Base-by-base conservation (phyloP, 495 filamentous ascomycete genomes). In the Penicillium chermesinum region DNA sequence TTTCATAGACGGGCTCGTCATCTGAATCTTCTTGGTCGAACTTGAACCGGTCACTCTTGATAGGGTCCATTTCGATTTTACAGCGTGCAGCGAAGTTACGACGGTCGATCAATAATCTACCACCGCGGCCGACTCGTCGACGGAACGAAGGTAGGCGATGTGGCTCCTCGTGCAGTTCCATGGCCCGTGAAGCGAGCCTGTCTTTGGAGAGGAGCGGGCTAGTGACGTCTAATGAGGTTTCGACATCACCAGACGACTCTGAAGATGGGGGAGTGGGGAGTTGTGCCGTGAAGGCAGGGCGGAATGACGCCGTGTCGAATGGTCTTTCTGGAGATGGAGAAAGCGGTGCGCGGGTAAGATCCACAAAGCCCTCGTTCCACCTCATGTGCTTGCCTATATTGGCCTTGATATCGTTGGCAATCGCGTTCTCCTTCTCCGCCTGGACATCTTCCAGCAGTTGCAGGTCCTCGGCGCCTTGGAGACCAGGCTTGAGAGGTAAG, bases 201-300 rank as follows among this genome's bases (percentile, higher is more conserved):
- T 81, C 77, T 46, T 68, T 71, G 38, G 77, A 67, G 45, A 70
- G 62, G 33, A 76, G 60, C 32, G 69, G 57, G 25, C 65, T 69
- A 17, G 66, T 48, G 49, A 64, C 68, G 48, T 70, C 69, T 66
- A 66, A 68, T 39, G 70, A 54, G 51, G 61, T 62, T 35, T 81
- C 77, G 53, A 71, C 69, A 49, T 73, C 78, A 46, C 79, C 84
- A 8, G 84, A 86, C 35, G 84, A 81, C 44, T 83, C 81, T 48
- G 87, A 89, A 25, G 88, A 83, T 44, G 91, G 91, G 12, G 91
- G 91, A 17, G 89, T 95, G 57, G 89, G 87, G 52, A 91, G 67
- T 63, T 89, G 90, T 36, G 89, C 81, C 20, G 85, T 87, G 57
- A 86, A 88, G 41, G 89, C 89, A 45, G 82, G 82, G 52, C 91